phyloP scores from a whole-genome alignment of 2,329 filamentous ascomycete species.

The Ciborinia camelliae region DNA sequence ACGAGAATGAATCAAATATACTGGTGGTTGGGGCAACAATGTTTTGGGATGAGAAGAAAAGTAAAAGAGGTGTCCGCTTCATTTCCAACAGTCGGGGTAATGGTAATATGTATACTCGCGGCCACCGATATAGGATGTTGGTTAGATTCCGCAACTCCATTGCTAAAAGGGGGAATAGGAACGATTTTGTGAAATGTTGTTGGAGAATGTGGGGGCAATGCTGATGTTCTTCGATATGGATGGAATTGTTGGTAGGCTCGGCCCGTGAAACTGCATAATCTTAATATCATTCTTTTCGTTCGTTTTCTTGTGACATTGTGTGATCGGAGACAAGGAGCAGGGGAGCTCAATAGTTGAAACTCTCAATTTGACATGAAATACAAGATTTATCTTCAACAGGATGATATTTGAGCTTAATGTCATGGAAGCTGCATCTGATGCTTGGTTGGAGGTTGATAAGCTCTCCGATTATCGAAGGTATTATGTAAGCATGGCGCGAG shows the following conservation, averaged over 20 bases:
- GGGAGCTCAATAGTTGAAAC: neutral
- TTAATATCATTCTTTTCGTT: neutral
- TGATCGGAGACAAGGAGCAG: slow-evolving; percentile 1
- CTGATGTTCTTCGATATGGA: slow-evolving; percentile 1
- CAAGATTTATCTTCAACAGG: neutral
- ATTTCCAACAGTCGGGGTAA: slow-evolving; percentile 9
- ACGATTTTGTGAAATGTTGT: neutral
- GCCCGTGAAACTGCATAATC: slow-evolving; percentile 4
- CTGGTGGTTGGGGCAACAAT: neutral
- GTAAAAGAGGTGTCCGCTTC: neutral
- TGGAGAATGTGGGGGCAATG: neutral
- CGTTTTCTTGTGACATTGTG: neutral
- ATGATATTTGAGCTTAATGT: neutral
- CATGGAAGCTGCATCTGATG: neutral
- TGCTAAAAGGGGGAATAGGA: slow-evolving; percentile 13
- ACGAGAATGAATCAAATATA: neutral
- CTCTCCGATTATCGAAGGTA: neutral
- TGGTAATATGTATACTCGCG: slow-evolving; percentile 10
- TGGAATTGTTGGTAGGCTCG: neutral
- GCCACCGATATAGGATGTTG: slow-evolving; percentile 9
- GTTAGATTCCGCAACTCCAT: slow-evolving; percentile 14
- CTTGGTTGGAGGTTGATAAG: neutral
- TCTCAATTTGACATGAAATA: neutral
- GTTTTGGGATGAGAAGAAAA: slow-evolving; percentile 3
- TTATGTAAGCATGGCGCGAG: neutral